These are phyloP conservation scores for Agroathelia rolfsii DNA, from an alignment of 1,284 basidiomycete species.

Conservation along the genomic window DNA sequence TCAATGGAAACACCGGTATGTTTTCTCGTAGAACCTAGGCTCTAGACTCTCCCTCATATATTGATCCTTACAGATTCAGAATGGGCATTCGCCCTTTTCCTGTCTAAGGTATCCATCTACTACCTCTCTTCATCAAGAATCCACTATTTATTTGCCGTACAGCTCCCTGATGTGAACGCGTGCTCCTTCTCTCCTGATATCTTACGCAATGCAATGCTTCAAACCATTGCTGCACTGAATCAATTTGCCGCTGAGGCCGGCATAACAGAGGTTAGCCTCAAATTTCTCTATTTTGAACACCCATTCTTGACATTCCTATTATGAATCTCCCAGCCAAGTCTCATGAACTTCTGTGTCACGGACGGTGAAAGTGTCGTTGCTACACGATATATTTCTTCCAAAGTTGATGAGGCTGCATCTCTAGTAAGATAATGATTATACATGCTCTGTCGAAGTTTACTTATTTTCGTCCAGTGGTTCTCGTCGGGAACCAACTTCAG, in stretches of 20 bases:
- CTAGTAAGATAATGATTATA: slow-evolving; percentile 37
- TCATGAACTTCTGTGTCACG: slow-evolving; percentile 95
- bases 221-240: slow-evolving; percentile 77
- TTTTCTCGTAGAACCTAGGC: slow-evolving; percentile 3
- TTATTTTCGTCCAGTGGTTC: slow-evolving; percentile 75
- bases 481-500: slow-evolving; percentile 92
- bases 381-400: slow-evolving; percentile 89
- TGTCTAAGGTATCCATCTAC: slow-evolving; percentile 58
- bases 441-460: too few species aligned
- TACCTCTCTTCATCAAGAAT: slow-evolving; percentile 1
- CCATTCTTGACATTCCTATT: too few species aligned
- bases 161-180: slow-evolving; percentile 78
- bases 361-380: slow-evolving; percentile 91
- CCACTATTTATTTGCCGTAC: slow-evolving; percentile 7
- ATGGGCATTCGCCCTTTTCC: slow-evolving; percentile 88
- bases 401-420: slow-evolving; percentile 87
- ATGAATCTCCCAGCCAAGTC: slow-evolving; percentile 58
- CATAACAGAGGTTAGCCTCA: slow-evolving; percentile 49
- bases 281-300: slow-evolving; percentile 1
- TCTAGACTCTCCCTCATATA: too few species aligned
- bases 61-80: slow-evolving; percentile 78
- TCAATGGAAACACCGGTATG: slow-evolving; percentile 85
- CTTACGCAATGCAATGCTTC: slow-evolving; percentile 75
- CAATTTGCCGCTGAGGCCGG: slow-evolving; percentile 63
- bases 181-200: slow-evolving; percentile 52